Percentiles rank a stretch among this genome's conserved stretches.
phyloP scores from a whole-genome alignment of 352 stramenopile genomes.

The Phytopythium montanum region DNA sequence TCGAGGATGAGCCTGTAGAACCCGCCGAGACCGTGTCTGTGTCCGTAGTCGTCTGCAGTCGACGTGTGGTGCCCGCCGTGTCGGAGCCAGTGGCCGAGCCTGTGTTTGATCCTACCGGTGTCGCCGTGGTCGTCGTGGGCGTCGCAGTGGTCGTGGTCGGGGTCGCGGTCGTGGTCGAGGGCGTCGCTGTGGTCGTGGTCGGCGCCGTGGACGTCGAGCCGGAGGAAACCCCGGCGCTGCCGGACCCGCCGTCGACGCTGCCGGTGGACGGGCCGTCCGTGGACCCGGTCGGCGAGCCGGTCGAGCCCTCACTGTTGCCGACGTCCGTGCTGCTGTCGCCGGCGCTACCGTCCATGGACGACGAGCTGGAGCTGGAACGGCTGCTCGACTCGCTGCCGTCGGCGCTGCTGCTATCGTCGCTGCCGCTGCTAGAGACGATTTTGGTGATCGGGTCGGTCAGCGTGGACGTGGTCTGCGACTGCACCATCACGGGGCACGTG shows the following conservation, averaged over 20 bases:
- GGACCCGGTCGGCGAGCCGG: conserved; percentile 10
- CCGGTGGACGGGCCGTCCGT: conserved; percentile 12
- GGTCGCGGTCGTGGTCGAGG: conserved; percentile 10
- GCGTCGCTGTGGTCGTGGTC: conserved; percentile 20
- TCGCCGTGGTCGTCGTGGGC: conserved; percentile 1
- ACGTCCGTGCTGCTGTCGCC: conserved; percentile 14
- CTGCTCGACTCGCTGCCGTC: conserved; percentile 13
- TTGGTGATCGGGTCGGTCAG: conserved; percentile 54
- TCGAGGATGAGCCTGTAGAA: conserved; percentile 9
- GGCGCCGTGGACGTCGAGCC: conserved; percentile 9
- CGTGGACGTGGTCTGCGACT: conserved; percentile 55
- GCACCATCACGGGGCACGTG: conserved; percentile 57
- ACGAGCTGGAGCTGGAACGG: conserved; percentile 13
- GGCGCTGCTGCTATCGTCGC: conserved; percentile 19
- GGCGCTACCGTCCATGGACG: conserved; percentile 15
- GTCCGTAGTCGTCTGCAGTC: neutral
- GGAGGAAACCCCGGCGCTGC: conserved; percentile 12
- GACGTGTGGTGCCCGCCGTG: neutral
- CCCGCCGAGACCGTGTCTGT: neutral
- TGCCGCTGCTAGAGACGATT: conserved; percentile 24
- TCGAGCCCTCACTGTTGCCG: conserved; percentile 16
- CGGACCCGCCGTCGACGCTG: conserved; percentile 2
- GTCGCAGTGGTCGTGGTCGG: conserved; percentile 12
- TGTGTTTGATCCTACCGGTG: conserved; percentile 1
- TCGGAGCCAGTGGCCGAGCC: conserved; percentile 3